These are phyloP conservation scores for Raphanus raphanistrum DNA, from an alignment of 345 rosid species.

Conservation along the genomic window DNA sequence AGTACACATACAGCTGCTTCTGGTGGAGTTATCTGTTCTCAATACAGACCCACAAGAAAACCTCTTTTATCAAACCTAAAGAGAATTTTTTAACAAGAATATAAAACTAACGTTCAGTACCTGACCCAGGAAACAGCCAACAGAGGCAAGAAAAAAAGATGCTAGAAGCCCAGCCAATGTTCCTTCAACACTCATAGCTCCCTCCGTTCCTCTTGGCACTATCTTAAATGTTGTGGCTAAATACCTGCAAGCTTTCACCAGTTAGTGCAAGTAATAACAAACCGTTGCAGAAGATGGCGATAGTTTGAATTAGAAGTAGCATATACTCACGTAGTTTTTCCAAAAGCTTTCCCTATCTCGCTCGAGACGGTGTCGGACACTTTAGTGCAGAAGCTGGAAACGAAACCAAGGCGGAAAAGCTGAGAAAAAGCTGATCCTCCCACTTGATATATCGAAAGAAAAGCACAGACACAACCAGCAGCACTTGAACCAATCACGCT, in stretches of 20 bases:
- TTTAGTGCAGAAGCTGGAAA: slow-evolving; percentile 96
- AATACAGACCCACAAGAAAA: not conserved
- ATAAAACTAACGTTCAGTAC: slow-evolving; percentile 41
- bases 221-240: slow-evolving; percentile 80
- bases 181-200: slow-evolving; percentile 96
- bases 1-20: slow-evolving; percentile 77
- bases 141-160: slow-evolving; percentile 64
- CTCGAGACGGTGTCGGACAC: slow-evolving; percentile 90
- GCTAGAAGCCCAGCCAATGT: slow-evolving; percentile 86
- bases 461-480: slow-evolving; percentile 89
- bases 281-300: slow-evolving; percentile 13
- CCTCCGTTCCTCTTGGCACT: slow-evolving; percentile 96
- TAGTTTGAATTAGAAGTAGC: not conserved
- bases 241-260: slow-evolving; percentile 42
- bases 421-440: slow-evolving; percentile 62
- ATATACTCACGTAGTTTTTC: slow-evolving; percentile 84
- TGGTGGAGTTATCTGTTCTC: slow-evolving; percentile 58
- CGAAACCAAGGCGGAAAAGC: slow-evolving; percentile 70
- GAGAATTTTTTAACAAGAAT: too few species aligned
- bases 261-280: slow-evolving; percentile 12
- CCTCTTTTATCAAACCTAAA: too few species aligned
- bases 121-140: slow-evolving; percentile 68
- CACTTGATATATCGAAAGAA: slow-evolving; percentile 62
- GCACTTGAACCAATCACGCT: slow-evolving; percentile 99
- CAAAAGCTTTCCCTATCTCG: slow-evolving; percentile 97